Evolutionary conservation across 2,329 filamentous ascomycete genomes (phyloP).

Genomic region (Calonectria leucothoes): DNA sequence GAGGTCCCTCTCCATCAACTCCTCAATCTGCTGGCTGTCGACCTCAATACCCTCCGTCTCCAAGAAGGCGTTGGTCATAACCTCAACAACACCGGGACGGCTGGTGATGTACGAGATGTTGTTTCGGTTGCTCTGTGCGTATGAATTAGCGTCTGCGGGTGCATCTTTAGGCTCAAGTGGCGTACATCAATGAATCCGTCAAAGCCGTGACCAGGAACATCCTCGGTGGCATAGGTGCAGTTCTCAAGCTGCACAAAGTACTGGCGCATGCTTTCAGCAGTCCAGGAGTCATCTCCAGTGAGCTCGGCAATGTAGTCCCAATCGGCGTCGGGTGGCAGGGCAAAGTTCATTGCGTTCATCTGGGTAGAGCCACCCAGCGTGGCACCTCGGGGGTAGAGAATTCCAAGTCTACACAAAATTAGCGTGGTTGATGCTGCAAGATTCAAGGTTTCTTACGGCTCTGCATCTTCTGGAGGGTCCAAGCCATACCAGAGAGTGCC

Average conservation of each 20-base stretch:
- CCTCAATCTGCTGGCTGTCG: slow-evolving; percentile 35
- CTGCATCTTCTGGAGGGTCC: slow-evolving; percentile 46
- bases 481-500: slow-evolving; percentile 34
- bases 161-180: too few species aligned
- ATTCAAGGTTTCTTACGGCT: slow-evolving; percentile 24
- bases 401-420: slow-evolving; percentile 21
- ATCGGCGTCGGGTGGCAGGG: slow-evolving; percentile 27
- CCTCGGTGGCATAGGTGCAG: slow-evolving; percentile 51
- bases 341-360: slow-evolving; percentile 36
- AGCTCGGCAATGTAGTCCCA: slow-evolving; percentile 50
- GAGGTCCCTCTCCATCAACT: slow-evolving; percentile 46
- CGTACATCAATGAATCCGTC: slow-evolving; percentile 49
- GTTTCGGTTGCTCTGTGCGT: slow-evolving; percentile 31
- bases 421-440: neutral
- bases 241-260: slow-evolving; percentile 55
- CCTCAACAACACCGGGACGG: slow-evolving; percentile 25
- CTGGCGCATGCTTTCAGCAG: slow-evolving; percentile 51
- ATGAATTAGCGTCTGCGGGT: neutral
- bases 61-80: slow-evolving; percentile 17
- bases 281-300: slow-evolving; percentile 57
- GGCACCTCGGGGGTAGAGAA: slow-evolving; percentile 36
- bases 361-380: slow-evolving; percentile 33
- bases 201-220: slow-evolving; percentile 54
- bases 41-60: slow-evolving; percentile 27
- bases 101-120: slow-evolving; percentile 31